Evolutionary conservation across 495 filamentous ascomycete species (phyloP).

Genomic region (Platismatia glauca): DNA sequence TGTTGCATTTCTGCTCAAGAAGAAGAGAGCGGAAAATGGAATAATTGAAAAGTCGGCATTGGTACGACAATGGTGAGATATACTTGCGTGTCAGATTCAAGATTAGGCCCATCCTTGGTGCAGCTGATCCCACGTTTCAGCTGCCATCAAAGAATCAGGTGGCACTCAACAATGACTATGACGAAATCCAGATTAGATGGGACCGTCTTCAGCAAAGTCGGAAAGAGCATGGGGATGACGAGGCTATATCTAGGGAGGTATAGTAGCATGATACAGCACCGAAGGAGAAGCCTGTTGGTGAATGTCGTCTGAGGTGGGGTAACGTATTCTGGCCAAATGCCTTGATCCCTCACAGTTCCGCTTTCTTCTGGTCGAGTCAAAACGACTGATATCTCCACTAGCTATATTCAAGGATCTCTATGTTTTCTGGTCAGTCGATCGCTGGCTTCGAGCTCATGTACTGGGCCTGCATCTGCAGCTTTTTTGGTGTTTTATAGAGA

Average conservation of each 20-base stretch:
- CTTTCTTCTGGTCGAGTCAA: no score
- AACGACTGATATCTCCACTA: no score
- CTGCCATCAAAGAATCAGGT: conserved; percentile 42
- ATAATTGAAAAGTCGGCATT: conserved; percentile 39
- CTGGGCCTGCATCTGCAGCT: no score
- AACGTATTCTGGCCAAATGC: no score
- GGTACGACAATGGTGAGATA: conserved; percentile 34
- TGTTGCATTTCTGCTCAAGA: conserved; percentile 25
- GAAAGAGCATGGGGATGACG: background rate
- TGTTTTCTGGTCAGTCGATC: no score
- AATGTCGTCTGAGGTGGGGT: no score
- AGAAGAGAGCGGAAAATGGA: conserved; percentile 32
- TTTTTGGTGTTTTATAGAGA: no score
- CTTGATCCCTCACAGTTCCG: no score
- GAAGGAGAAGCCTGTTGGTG: no score
- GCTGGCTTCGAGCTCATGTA: no score
- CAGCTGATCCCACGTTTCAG: conserved; percentile 49
- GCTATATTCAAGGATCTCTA: no score
- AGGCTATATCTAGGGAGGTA: background rate
- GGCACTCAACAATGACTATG: conserved; percentile 37
- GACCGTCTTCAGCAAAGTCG: conserved; percentile 25
- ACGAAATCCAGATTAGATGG: conserved; percentile 44
- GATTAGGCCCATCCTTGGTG: conserved; percentile 43
- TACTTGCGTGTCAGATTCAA: conserved; percentile 44
- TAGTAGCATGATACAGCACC: no score